Evolutionary conservation across 768 basidiomycete genomes (phyloP).

Genomic region (Glaciozyma martinii): DNA sequence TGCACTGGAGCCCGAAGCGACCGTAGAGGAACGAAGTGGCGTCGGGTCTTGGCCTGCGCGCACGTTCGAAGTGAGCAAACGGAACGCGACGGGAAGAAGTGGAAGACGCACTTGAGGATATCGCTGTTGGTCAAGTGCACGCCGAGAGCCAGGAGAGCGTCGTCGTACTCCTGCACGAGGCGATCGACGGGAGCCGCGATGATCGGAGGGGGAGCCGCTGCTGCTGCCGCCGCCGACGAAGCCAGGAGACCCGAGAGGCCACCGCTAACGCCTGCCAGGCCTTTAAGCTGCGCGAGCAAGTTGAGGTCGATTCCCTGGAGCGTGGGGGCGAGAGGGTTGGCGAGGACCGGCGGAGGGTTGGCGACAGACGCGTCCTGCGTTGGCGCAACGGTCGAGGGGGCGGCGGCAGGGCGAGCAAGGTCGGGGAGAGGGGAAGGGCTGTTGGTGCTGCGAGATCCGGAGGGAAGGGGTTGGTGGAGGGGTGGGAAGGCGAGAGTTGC

Average conservation of each 20-base stretch:
- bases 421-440: neutral
- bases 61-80: neutral
- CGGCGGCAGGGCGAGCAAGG: neutral
- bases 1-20: slow-evolving; percentile 71
- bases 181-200: neutral
- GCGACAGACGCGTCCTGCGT: neutral
- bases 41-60: slow-evolving; percentile 51
- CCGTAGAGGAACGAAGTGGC: slow-evolving; percentile 63
- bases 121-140: slow-evolving; percentile 61
- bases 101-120: slow-evolving; percentile 54
- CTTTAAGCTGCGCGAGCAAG: slow-evolving; percentile 17
- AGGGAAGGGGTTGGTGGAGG: neutral
- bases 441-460: neutral
- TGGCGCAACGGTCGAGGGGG: neutral
- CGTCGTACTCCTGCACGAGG: neutral
- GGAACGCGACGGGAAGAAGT: neutral
- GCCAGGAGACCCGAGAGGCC: neutral
- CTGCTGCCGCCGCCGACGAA: neutral
- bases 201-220: neutral
- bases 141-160: slow-evolving; percentile 16
- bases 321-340: neutral
- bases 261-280: neutral
- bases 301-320: slow-evolving; percentile 18
- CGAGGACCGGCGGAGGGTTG: neutral
- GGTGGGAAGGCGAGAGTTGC: neutral